Conservation (phyloP, 2,329 filamentous ascomycete genomes). For the Ambrosiella beaveri region DNA sequence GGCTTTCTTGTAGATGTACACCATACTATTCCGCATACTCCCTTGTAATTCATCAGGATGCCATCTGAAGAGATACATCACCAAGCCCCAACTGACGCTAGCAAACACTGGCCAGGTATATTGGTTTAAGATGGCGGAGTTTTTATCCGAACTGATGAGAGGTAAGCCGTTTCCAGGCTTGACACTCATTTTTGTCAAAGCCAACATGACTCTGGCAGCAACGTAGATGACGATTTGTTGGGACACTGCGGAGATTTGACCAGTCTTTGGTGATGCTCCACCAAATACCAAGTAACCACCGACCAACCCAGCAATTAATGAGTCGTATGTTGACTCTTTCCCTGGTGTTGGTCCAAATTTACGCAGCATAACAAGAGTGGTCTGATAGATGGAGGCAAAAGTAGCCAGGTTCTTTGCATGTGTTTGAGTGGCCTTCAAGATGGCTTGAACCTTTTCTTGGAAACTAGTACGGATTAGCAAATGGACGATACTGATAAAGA, state of each 20-base stretch:
- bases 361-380: slow-evolving; percentile 58
- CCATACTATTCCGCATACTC: slow-evolving; percentile 88
- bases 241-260: slow-evolving; percentile 61
- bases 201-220: slow-evolving; percentile 77
- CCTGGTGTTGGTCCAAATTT: slow-evolving; percentile 39
- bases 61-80: slow-evolving; percentile 91
- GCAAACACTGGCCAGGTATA: slow-evolving; percentile 91
- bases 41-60: slow-evolving; percentile 82
- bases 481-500: not conserved
- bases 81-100: slow-evolving; percentile 71
- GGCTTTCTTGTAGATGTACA: slow-evolving; percentile 83
- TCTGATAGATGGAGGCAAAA: slow-evolving; percentile 85
- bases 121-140: slow-evolving; percentile 32
- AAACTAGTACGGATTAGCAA: slow-evolving; percentile 25
- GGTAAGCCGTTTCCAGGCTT: slow-evolving; percentile 38
- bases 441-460: slow-evolving; percentile 57
- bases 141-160: slow-evolving; percentile 25
- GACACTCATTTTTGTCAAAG: slow-evolving; percentile 66
- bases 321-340: slow-evolving; percentile 58
- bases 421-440: slow-evolving; percentile 72
- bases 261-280: slow-evolving; percentile 39
- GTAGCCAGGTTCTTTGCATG: slow-evolving; percentile 84
- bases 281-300: slow-evolving; percentile 93
- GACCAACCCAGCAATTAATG: slow-evolving; percentile 69
- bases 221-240: slow-evolving; percentile 98